A percentile compares a stretch with the other conserved stretches of the same genome.
These are phyloP conservation scores for Vaccinium macrocarpon DNA, from an alignment of 148 eudicot species.

Conservation along the genomic window DNA sequence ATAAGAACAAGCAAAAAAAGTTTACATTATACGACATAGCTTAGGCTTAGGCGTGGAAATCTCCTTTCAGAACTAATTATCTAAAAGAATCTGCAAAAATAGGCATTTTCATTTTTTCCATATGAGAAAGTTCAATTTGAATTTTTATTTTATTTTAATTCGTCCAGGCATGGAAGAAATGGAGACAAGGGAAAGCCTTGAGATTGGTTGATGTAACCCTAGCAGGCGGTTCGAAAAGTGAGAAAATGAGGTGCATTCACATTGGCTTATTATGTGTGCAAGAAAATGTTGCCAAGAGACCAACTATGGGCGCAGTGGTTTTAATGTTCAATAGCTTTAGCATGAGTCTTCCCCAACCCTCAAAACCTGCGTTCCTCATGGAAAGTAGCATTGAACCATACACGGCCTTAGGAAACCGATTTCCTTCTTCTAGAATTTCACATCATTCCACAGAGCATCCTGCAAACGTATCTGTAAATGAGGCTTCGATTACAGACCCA, in stretches of 20 bases:
- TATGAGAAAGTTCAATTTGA: not conserved
- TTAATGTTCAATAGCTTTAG: constrained; percentile 32
- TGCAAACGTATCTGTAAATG: constrained; percentile 9
- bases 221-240: not conserved
- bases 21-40: no score
- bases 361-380: constrained; percentile 25
- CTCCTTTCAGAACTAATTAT: no score
- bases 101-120: no score
- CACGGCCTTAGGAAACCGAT: not conserved
- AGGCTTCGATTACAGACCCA: constrained; percentile 17
- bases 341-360: constrained; percentile 26
- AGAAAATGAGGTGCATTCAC: constrained; percentile 15
- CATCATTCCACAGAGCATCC: not conserved
- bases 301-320: constrained; percentile 30
- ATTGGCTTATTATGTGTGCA: constrained; percentile 41
- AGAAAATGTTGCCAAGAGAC: constrained; percentile 30
- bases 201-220: not conserved
- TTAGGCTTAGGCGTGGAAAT: no score
- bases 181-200: not conserved
- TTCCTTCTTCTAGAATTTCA: not conserved
- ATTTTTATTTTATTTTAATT: not conserved
- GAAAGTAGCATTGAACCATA: not conserved
- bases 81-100: no score
- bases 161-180: constrained; percentile 18
- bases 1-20: no score